Evolutionary conservation across 2,329 filamentous ascomycete genomes (phyloP), one percentile per base, ranked within the genome.

Genomic region (Aspergillus luchuensis): DNA sequence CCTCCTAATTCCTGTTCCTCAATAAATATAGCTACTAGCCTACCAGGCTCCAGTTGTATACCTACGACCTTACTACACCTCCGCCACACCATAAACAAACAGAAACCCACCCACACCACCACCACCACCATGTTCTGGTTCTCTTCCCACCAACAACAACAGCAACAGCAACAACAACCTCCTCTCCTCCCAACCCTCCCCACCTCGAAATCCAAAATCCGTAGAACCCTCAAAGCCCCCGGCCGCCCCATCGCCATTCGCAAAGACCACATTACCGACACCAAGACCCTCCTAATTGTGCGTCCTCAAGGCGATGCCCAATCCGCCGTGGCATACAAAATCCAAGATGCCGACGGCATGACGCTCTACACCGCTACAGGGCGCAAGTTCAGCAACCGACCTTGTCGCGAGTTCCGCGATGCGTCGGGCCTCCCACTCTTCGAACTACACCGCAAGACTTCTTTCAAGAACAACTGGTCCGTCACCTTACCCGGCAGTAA

Each of bases 351-450:
- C 39, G 66, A 72, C 23, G 66, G 65, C 33, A 49, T 62, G 2
- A 62, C 59, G 2, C 38, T 71, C 8, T 70, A 70, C 58, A 72
- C 71, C 10, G 69, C 65, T 6, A 69, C 68, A 13, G 70, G 71
- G 4, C 60, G 60, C 43, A 68, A 67, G 56, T 72, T 69, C 52
- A 60, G 63, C 33, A 48, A 63, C n/a, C 63, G 65, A 5, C 43
- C 61, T 2, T 66, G 65, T n/a, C 68, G 71, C 21, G 71, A 73
- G 48, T 70, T 73, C 56, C 68, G 70, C 21, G 69, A 73, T 49
- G 51, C 64, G 5, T 71, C 71, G 7, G 71, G 70, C 1, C 61
- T 73, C 1, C 71, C 71, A 2, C 61, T 73, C 56, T 73, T 72
- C 59, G 69, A 72, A 57, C 57, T 67, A 23, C 64, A 69, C 25